Base-by-base conservation (phyloP, 78 protist genomes). In the Pigoraptor vietnamica region DNA sequence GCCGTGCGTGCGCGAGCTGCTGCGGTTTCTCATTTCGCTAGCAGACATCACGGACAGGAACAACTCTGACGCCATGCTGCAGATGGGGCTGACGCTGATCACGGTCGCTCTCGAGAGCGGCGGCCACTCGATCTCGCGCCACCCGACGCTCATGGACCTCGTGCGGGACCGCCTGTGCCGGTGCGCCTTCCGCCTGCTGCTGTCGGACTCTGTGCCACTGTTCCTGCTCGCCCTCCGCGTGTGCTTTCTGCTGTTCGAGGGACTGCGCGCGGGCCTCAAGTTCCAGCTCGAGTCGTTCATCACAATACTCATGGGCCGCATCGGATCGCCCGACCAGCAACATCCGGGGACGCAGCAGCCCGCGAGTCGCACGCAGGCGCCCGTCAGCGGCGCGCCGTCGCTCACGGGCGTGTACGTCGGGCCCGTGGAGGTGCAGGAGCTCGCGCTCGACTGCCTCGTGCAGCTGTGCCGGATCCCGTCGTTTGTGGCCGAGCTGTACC, bases 401-500 rank as follows among this genome's bases (percentile, higher is more conserved):
- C 6, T 48, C 29, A 48, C 6, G 29, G 67, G 29, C 67, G 29
- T 48, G 6, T 14, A 6, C 67, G 67, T 48, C 67, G 67, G 67
- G 29, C 67, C 67, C 14, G 34, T 79, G 9, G 84, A 79, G 84
- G 1, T 79, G 23, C 88, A 83, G 25, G 81, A 87, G 6, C 34
- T 24, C 0, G 32, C 29, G 40, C 81, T 88, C 39, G 90, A 40
- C 1, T 23, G 10, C 40, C 38, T 88, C n/a, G 56, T 88, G 81
- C 37, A 38, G 90, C 10, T 98, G 79, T 96, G 96, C 88, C 90
- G 92, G n/a, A 92, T 94, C 37, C 92, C 98, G 67, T 97, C 96
- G 89, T 91, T 95, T 1, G 19, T 98, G n/a, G 94, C 96, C 21
- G 99, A 98, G 38, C 90, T 89, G 6, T 98, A 94, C 90, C 92